These are phyloP conservation scores for Laburnicola sp. DNA, from an alignment of 2,329 filamentous ascomycete species.

Conservation along the genomic window DNA sequence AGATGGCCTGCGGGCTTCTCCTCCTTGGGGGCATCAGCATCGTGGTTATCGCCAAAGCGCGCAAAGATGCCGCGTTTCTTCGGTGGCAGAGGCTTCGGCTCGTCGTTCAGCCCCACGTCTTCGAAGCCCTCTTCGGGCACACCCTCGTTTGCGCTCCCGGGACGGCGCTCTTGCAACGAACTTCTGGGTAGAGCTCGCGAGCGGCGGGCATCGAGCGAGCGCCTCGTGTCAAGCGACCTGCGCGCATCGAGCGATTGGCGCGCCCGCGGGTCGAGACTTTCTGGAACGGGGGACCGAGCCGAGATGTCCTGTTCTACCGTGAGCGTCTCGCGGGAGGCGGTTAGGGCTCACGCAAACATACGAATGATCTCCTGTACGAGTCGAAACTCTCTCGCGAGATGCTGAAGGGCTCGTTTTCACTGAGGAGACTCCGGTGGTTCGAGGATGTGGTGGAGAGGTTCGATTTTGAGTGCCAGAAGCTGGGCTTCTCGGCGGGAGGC, in stretches of 20 bases:
- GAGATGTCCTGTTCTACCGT: constrained; percentile 76
- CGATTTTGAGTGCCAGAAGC: constrained; percentile 67
- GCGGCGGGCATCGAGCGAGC: constrained; percentile 55
- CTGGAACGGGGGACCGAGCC: constrained; percentile 75
- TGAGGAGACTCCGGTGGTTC: constrained; percentile 66
- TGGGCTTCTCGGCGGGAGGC: constrained; percentile 83
- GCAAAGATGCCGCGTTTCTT: constrained; percentile 83
- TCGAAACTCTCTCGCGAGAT: constrained; percentile 97
- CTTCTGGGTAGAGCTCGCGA: constrained; percentile 63
- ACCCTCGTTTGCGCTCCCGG: constrained; percentile 61
- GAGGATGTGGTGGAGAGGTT: constrained; percentile 56
- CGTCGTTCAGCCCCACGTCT: constrained; percentile 84
- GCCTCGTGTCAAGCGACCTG: constrained; percentile 78
- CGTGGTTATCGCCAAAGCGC: constrained; percentile 68
- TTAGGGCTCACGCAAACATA: constrained; percentile 52
- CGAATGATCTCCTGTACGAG: constrained; percentile 93
- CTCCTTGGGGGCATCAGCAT: constrained; percentile 36
- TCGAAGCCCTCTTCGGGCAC: constrained; percentile 82
- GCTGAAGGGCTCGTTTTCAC: constrained; percentile 88
- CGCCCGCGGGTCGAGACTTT: constrained; percentile 57
- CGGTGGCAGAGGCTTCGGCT: constrained; percentile 61
- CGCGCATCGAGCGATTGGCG: constrained; percentile 59
- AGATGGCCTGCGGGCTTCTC: constrained; percentile 52
- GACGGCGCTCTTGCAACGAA: constrained; percentile 60
- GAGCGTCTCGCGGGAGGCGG: constrained; percentile 12